Conservation (phyloP, 2,329 filamentous ascomycete genomes). For the Rutstroemia sp. region DNA sequence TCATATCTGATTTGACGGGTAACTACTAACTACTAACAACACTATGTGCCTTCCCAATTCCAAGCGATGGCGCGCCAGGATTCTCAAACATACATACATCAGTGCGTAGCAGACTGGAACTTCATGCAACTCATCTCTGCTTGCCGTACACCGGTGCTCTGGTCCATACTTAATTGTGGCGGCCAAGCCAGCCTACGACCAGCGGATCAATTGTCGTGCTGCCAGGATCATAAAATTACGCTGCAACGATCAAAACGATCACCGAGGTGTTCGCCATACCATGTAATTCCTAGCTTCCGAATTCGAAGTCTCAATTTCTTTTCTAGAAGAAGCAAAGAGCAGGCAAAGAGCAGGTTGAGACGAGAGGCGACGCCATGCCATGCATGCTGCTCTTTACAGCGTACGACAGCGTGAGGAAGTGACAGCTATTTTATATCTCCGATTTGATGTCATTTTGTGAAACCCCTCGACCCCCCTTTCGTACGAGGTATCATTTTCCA, state of each 20-base stretch:
- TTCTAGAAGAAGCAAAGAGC: slow-evolving; percentile 5
- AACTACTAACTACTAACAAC: no score
- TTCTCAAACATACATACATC: slow-evolving; percentile 16
- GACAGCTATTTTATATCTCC: not conserved
- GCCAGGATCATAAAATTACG: no score
- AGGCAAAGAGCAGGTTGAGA: not conserved
- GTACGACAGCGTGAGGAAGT: no score
- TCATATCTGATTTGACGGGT: not conserved
- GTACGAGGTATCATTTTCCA: not conserved
- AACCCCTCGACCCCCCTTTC: not conserved
- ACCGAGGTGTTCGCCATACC: slow-evolving; percentile 5
- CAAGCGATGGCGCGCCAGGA: slow-evolving; percentile 12
- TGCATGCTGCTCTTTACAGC: not conserved
- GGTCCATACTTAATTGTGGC: slow-evolving; percentile 15
- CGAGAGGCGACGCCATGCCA: no score
- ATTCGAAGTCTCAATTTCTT: not conserved
- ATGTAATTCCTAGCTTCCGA: not conserved
- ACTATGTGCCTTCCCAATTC: no score
- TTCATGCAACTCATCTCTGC: slow-evolving; percentile 29
- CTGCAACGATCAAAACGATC: not conserved
- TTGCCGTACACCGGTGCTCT: slow-evolving; percentile 24
- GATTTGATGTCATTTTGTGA: slow-evolving; percentile 2
- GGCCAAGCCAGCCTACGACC: slow-evolving; percentile 10
- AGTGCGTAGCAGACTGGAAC: slow-evolving; percentile 18
- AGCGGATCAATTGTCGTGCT: slow-evolving; percentile 2